A percentile compares a stretch with the other conserved stretches of the same genome.
Evolutionary conservation across 169 alveolate species (phyloP).

Genomic region (Cryptosporidium felis): DNA sequence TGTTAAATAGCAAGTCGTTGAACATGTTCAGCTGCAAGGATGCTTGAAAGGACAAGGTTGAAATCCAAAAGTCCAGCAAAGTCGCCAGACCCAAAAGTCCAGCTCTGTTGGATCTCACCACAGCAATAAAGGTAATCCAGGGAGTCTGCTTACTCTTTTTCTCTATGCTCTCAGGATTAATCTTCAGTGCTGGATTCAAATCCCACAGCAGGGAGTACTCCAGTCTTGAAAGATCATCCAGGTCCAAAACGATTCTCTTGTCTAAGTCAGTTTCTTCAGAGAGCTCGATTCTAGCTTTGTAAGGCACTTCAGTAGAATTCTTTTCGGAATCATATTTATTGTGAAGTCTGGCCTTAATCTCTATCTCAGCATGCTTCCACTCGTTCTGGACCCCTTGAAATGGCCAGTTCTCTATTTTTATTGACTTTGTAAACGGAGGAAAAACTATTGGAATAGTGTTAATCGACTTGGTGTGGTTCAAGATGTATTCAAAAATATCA

Average conservation of each 20-base stretch:
- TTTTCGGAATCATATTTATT: not conserved
- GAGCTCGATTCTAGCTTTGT: not conserved
- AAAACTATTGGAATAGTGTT: constrained; percentile 33
- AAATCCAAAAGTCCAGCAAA: constrained; percentile 52
- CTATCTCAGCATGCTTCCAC: constrained; percentile 32
- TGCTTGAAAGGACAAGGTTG: constrained; percentile 35
- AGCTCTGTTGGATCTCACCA: constrained; percentile 26
- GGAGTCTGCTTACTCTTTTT: constrained; percentile 31
- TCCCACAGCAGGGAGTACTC: constrained; percentile 46
- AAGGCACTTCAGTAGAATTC: not conserved
- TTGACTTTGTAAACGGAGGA: constrained; percentile 68
- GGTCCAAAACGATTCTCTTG: not conserved
- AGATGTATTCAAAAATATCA: constrained; percentile 27
- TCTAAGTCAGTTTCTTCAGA: not conserved
- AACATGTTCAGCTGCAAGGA: constrained; percentile 25
- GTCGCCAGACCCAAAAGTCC: constrained; percentile 30
- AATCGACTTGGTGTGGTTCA: not conserved
- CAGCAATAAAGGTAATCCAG: constrained; percentile 37
- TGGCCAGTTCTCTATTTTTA: constrained; percentile 56
- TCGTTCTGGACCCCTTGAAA: constrained; percentile 25
- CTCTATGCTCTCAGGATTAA: not conserved
- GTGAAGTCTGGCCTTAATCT: not conserved
- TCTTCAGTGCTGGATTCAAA: constrained; percentile 31
- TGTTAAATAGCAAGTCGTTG: constrained; percentile 23
- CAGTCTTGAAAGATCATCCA: not conserved